These are phyloP conservation scores for Pseudocercospora crystallina DNA, from an alignment of 2,329 filamentous ascomycete species.

Conservation along the genomic window DNA sequence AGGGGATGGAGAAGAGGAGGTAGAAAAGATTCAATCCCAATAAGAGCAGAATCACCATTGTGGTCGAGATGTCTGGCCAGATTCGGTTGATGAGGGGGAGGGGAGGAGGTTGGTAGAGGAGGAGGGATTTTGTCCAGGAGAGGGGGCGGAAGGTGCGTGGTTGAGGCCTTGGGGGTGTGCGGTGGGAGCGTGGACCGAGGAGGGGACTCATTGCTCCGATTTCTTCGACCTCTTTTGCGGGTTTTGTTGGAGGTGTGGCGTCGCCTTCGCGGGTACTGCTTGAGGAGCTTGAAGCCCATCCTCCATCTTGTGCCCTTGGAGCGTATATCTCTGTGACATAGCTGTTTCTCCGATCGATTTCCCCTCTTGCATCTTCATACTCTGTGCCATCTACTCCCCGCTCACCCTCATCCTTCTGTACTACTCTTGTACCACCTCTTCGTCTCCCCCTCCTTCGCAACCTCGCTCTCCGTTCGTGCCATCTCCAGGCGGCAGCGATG, in stretches of 20 bases:
- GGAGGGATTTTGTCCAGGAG: slow-evolving; percentile 20
- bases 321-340: not conserved
- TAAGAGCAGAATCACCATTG: slow-evolving; percentile 53
- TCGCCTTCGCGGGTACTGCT: slow-evolving; percentile 41
- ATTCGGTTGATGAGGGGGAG: slow-evolving; percentile 58
- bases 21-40: slow-evolving; percentile 59
- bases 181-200: slow-evolving; percentile 23
- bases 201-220: slow-evolving; percentile 36
- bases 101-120: slow-evolving; percentile 59
- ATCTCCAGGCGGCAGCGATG: slow-evolving; percentile 35
- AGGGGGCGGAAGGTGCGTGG: slow-evolving; percentile 5
- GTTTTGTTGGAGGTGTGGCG: slow-evolving; percentile 33
- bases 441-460: slow-evolving; percentile 9
- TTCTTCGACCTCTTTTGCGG: slow-evolving; percentile 3
- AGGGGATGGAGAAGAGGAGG: slow-evolving; percentile 53
- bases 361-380: not conserved
- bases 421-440: slow-evolving; percentile 3
- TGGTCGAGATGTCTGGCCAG: slow-evolving; percentile 58
- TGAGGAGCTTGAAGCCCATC: slow-evolving; percentile 37
- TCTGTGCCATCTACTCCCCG: not conserved
- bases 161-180: not conserved
- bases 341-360: not conserved
- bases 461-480: slow-evolving; percentile 9
- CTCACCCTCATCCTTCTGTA: not conserved
- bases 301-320: slow-evolving; percentile 1